Base-by-base conservation (phyloP, 495 filamentous ascomycete genomes). In the Baudoinia panamericana region DNA sequence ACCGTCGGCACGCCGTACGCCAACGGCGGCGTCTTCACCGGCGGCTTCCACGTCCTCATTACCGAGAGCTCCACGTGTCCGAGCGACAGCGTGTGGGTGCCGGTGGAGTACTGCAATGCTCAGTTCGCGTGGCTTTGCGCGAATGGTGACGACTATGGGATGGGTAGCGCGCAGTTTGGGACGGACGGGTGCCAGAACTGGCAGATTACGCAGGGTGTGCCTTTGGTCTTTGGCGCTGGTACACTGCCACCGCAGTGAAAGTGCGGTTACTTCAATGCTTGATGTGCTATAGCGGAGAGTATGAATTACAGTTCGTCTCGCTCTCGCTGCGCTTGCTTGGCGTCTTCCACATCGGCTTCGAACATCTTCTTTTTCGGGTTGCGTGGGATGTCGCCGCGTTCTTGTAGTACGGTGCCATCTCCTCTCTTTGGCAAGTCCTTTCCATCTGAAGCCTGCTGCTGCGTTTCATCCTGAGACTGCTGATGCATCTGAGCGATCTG, bases 311-410 rank as follows among this genome's bases (percentile, higher is more conserved):
- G 53, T 56, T 78, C 73, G 59, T 78, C 74, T 37, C 56, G 66
- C 35, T 47, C 45, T 39, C 57, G 56, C 25, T 61, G 48, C 53
- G 55, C 41, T 39, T 56, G 38, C 40, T 54, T 58, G 40, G 16
- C 38, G 26, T 41, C 47, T 51, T 57, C 57, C 27, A 52, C 55
- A 31, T 71, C 72, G 43, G 74, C 75, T 57, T 90, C 82, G 68
- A 76, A 85, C 74, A 88, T 81, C 57, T 83, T 66, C 63, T 93
- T 94, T 66, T 80, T 88, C 12, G 80, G 68, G 62, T 87, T 87
- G 20, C 66, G 63, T 35, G 69, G 65, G 17, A 56, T 48, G 50
- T 59, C 40, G 20, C 57, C 53, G 9, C 48, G 30, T 19, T 51
- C 48, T 37, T 53, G 19, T 30, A 64, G 36, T 23, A 57, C 45